Evolutionary conservation across 331 rosid genomes (phyloP).

Genomic region (Erythrophleum ivorense): DNA sequence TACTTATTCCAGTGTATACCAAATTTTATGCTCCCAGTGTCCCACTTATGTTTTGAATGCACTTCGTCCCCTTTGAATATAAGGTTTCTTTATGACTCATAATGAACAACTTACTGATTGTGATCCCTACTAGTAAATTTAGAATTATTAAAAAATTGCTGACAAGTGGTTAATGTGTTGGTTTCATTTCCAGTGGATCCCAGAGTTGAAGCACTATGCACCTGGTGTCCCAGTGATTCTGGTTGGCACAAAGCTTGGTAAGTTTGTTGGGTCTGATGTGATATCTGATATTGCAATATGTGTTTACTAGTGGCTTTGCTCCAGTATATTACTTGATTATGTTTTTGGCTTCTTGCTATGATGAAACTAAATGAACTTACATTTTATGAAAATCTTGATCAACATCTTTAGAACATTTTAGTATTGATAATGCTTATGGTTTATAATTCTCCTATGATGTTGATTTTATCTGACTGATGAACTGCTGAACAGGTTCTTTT

Average conservation of each 20-base stretch:
- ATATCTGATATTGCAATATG: constrained; percentile 19
- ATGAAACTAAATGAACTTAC: constrained; percentile 14
- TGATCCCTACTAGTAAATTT: background rate
- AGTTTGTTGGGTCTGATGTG: constrained; percentile 38
- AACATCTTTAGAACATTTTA: background rate
- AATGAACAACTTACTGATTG: background rate
- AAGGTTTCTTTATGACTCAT: background rate
- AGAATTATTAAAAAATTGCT: constrained; percentile 12
- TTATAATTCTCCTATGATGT: background rate
- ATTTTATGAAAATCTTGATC: constrained; percentile 7
- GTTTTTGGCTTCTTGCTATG: background rate
- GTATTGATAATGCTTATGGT: background rate
- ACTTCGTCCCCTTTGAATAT: background rate
- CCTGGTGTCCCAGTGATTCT: constrained; percentile 96
- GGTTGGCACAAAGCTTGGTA: constrained; percentile 97
- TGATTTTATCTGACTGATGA: constrained; percentile 21
- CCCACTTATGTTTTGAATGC: constrained; percentile 28
- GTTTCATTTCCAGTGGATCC: constrained; percentile 88
- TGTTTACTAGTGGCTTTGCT: constrained; percentile 13
- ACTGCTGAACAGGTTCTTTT: background rate
- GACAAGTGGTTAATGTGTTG: constrained; percentile 36
- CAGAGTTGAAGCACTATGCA: constrained; percentile 99
- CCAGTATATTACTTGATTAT: background rate
- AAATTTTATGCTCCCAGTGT: background rate
- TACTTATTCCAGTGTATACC: constrained; percentile 25